Conservation (phyloP, 2,329 filamentous ascomycete species). For the Fusarium mexicanum region DNA sequence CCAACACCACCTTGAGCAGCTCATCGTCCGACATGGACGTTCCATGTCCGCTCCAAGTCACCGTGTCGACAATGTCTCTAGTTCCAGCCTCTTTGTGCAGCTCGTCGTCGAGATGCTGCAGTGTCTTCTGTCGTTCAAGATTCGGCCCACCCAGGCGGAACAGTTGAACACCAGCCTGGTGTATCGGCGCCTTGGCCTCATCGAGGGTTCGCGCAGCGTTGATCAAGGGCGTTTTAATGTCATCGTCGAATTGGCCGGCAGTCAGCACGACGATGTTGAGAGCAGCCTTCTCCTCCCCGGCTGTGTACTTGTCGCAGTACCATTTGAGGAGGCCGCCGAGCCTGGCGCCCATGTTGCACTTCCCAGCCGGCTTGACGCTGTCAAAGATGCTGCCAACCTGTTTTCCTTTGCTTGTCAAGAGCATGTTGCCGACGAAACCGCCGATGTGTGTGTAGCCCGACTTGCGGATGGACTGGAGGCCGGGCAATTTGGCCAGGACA, state of each 20-base stretch:
- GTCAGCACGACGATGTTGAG: slow-evolving; percentile 12
- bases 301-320: slow-evolving; percentile 18
- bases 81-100: slow-evolving; percentile 18
- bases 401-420: slow-evolving; percentile 15
- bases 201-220: slow-evolving; percentile 12
- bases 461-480: slow-evolving; percentile 16
- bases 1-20: slow-evolving; percentile 12
- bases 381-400: slow-evolving; percentile 12
- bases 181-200: slow-evolving; percentile 18
- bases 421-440: slow-evolving; percentile 11
- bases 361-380: slow-evolving; percentile 9
- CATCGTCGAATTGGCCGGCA: slow-evolving; percentile 13
- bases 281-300: slow-evolving; percentile 11
- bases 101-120: slow-evolving; percentile 14
- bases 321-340: slow-evolving; percentile 13
- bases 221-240: slow-evolving; percentile 12
- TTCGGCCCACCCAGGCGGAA: slow-evolving; percentile 3
- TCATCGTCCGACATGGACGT: slow-evolving; percentile 16
- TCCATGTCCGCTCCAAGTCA: slow-evolving; percentile 19
- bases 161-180: slow-evolving; percentile 10
- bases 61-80: slow-evolving; percentile 13
- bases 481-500: slow-evolving; percentile 8
- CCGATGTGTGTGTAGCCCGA: slow-evolving; percentile 12
- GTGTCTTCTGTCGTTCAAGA: slow-evolving; percentile 9
- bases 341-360: slow-evolving; percentile 17